Percentiles rank a stretch among this genome's conserved stretches.
Conservation (phyloP, 2,329 filamentous ascomycete species). For the Teratosphaeria zuluensis region DNA sequence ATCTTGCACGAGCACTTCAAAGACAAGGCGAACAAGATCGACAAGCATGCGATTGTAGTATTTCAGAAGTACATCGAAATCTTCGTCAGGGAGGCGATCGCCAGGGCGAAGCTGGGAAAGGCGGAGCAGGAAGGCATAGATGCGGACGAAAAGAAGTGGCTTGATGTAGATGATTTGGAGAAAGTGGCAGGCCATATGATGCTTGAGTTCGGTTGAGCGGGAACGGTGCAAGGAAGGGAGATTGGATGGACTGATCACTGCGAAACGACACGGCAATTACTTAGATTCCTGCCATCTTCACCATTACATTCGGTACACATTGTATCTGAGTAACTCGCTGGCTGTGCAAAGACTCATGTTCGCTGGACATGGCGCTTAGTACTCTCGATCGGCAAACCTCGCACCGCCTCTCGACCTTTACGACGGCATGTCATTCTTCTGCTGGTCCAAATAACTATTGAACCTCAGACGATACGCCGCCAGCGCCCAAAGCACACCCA, state of each 20-base stretch:
- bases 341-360: neutral
- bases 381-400: too few relatives aligned
- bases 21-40: conserved; percentile 60
- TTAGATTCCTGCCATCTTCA: too few relatives aligned
- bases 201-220: conserved; percentile 61
- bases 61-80: conserved; percentile 81
- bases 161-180: conserved; percentile 81
- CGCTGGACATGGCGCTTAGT: neutral
- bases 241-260: neutral
- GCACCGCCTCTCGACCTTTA: neutral
- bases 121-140: conserved; percentile 27
- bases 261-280: too few relatives aligned
- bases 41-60: conserved; percentile 65
- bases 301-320: too few relatives aligned
- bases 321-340: too few relatives aligned
- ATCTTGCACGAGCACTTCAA: conserved; percentile 72
- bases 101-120: conserved; percentile 64
- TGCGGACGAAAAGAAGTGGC: conserved; percentile 17
- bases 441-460: neutral
- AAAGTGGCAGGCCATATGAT: conserved; percentile 76
- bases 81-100: conserved; percentile 82
- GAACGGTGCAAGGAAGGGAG: neutral
- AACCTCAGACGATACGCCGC: neutral
- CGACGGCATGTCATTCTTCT: neutral
- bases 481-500: neutral